Base-by-base conservation (phyloP, 73 alveolate species). In the Paramecium sonneborni region DNA sequence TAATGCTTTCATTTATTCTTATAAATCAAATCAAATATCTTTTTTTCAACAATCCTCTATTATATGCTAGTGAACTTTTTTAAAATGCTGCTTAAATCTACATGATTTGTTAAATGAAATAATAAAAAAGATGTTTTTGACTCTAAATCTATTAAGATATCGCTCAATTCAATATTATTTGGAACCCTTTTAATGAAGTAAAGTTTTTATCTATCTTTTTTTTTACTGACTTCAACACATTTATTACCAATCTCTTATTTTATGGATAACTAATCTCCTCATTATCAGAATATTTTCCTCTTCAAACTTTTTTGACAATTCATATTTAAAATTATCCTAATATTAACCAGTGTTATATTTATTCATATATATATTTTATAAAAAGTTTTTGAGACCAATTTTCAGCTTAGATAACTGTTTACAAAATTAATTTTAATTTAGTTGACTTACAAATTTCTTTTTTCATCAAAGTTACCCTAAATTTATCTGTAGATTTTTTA, bases 251-350 rank as follows among this genome's bases (percentile, higher is more conserved):
- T 76, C 94, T 95, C 26, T 62, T 14, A 62, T 62, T 62, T 18
- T 52, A 52, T 14, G 95, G 95, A 68, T 93, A 85, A 92, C 98
- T 92, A 35, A 98, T 96, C 26, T 99, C 99, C 34, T 98, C 99
- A 95, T 96, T 99, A 87, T 98, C 99, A 18, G 99, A 96, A 95
- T 98, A 98, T 88, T 98, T 98, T 48, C 99, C 99, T 68, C 99
- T 92, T 57, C 99, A 99, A 11, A 98, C 93, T 92, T 98, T 98
- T 93, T 94, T 92, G 96, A 94, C 62, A 98, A 92, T 85, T 98
- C 99, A 70, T 97, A 98, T 88, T 95, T 95, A 43, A 97, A 99
- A 86, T 95, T 93, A 68, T 95, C 92, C 89, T 98, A 91, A 41
- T 52, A 24, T 15, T 43, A 18, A 28, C 18, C 23, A 52, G 68